Evolutionary conservation across 306 rosid genomes (phyloP), one percentile per base, ranked within the genome.

Genomic region (Dalbergia oliveri): DNA sequence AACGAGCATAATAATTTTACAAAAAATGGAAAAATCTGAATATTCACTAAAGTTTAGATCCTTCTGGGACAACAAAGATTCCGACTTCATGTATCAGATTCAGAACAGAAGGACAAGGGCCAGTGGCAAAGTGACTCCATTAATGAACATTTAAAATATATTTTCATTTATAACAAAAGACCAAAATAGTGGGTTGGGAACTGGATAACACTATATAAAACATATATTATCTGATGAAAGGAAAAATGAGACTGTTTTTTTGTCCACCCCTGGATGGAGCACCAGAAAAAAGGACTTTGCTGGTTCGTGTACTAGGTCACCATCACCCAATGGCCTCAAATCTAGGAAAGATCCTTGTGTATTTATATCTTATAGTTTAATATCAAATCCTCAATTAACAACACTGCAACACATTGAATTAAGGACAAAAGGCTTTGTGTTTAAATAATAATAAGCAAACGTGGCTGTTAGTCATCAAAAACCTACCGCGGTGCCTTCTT

Each of bases 261-360:
- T 78, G 89, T 84, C 81, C 59, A 60, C 14, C 71, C 66, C 26
- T 54, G 11, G 7, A 72, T 65, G 87, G 51, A 67, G 63, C 9
- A 49, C 39, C 11, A 72, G 80, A 79, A 56, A 41, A 67, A 49
- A 72, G 79, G 72, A 3, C 15, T 14, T 71, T 80, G 66, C 41
- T n/a, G 80, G 80, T 63, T 70, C 83, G 66, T 79, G 83, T 67
- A 72, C 68, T 23, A 83, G 56, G 92, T 91, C 91, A 66, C 86
- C 67, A 50, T 87, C 96, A 82, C 59, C 1, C 43, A 80, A 73
- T 80, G 84, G 84, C 82, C 86, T 77, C 89, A 86, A 82, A 92
- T 89, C 97, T 89, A 80, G 72, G 73, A 85, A 81, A 89, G 95
- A 93, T 89, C 79, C 83, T 62, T 79, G 75, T 35, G 64, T 47